Percentiles rank a stretch among this genome's conserved stretches.
phyloP scores from a whole-genome alignment of 495 filamentous ascomycete species.

The Penicillium parvum region DNA sequence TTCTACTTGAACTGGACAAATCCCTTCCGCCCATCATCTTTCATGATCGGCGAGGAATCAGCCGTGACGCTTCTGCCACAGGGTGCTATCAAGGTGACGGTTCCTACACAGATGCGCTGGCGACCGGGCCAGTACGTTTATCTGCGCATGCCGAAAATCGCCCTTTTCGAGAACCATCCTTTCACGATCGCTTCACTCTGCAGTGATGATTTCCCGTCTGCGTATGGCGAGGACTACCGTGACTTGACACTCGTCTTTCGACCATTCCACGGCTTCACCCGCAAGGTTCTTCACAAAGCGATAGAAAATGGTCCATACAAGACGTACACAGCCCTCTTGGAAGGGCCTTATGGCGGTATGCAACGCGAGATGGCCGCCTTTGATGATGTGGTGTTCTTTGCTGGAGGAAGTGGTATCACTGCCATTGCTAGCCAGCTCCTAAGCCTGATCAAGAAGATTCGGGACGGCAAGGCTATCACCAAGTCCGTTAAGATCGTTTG shows the following conservation, averaged over 20 bases:
- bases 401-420: conserved; percentile 91
- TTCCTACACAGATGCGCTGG: conserved; percentile 91
- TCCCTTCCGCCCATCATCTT: conserved; percentile 66
- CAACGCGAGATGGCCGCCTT: conserved; percentile 86
- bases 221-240: conserved; percentile 78
- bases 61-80: conserved; percentile 83
- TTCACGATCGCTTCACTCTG: conserved; percentile 93
- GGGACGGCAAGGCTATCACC: conserved; percentile 87
- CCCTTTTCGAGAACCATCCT: conserved; percentile 85
- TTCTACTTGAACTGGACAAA: conserved; percentile 83
- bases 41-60: conserved; percentile 82
- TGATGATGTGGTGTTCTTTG: conserved; percentile 87
- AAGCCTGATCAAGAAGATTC: conserved; percentile 90
- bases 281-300: conserved; percentile 70
- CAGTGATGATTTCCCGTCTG: conserved; percentile 81
- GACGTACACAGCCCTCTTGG: conserved; percentile 84
- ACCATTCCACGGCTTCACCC: conserved; percentile 85
- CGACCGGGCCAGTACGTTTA: conserved; percentile 93
- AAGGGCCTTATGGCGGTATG: conserved; percentile 95
- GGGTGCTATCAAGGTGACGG: conserved; percentile 87
- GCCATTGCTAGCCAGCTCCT: conserved; percentile 86
- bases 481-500: conserved; percentile 86
- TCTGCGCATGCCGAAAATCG: conserved; percentile 86
- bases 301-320: conserved; percentile 77
- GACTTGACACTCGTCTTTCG: conserved; percentile 89